These are phyloP conservation scores for Penicillium sp. DNA, from an alignment of 2,329 filamentous ascomycete genomes.

Conservation along the genomic window DNA sequence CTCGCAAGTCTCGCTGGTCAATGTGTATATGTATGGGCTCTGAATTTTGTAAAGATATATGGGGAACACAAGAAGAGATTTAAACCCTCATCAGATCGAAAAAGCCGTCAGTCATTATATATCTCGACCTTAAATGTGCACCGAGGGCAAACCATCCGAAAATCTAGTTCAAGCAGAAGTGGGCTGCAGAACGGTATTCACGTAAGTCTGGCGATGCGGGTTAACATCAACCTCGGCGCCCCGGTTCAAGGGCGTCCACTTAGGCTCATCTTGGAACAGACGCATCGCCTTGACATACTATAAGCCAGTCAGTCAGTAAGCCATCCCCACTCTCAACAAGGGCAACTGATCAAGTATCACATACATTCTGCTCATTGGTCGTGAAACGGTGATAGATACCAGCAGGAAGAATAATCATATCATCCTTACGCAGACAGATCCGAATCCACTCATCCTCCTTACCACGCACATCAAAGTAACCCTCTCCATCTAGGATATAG, in stretches of 20 bases:
- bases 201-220: constrained; percentile 76
- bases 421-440: constrained; percentile 80
- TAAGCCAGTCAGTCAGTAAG: constrained; percentile 12
- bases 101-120: constrained; percentile 14
- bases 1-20: too few species aligned
- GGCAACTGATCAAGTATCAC: constrained; percentile 46
- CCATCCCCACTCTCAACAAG: background rate
- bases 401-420: constrained; percentile 89
- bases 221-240: constrained; percentile 77
- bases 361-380: constrained; percentile 85
- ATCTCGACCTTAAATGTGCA: constrained; percentile 3
- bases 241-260: constrained; percentile 94
- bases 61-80: too few species aligned
- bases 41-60: too few species aligned
- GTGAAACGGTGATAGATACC: constrained; percentile 99
- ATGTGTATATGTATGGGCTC: too few species aligned
- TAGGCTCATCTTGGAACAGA: constrained; percentile 96
- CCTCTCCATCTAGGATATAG: constrained; percentile 85
- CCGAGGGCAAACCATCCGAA: background rate
- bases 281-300: constrained; percentile 96
- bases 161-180: constrained; percentile 30
- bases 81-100: background rate
- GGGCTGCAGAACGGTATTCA: constrained; percentile 47
- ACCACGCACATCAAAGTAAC: constrained; percentile 91
- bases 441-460: constrained; percentile 86